Percentiles rank a stretch among this genome's conserved stretches.
phyloP scores from a whole-genome alignment of 192 early-diverging fungal species.

The Spizellomyces sp. region DNA sequence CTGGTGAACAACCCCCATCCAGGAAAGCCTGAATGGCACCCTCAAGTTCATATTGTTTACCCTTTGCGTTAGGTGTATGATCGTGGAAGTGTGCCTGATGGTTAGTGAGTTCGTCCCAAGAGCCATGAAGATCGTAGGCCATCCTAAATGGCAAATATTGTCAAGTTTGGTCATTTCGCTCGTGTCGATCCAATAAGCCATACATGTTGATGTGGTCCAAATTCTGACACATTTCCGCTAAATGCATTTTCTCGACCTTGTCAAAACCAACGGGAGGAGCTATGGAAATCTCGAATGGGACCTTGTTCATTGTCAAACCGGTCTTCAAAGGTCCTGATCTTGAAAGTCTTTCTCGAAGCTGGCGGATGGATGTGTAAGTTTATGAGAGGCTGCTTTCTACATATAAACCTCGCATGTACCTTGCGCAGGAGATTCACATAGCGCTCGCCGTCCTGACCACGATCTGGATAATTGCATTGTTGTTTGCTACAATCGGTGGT shows the following conservation, averaged over 20 bases:
- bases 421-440: constrained; percentile 23
- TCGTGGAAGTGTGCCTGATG: constrained; percentile 41
- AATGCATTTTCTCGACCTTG: constrained; percentile 37
- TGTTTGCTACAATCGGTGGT: constrained; percentile 27
- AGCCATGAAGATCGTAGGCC: constrained; percentile 42
- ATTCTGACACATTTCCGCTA: constrained; percentile 22
- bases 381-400: no score
- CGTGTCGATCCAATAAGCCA: neutral
- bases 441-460: constrained; percentile 21
- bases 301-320: constrained; percentile 7
- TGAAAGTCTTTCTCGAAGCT: constrained; percentile 14
- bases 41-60: constrained; percentile 16
- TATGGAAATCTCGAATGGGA: constrained; percentile 24
- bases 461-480: constrained; percentile 26
- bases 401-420: no score
- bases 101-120: constrained; percentile 34
- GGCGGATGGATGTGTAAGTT: no score
- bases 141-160: neutral
- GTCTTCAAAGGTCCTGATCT: constrained; percentile 9
- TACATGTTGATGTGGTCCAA: constrained; percentile 32
- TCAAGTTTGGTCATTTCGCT: no score
- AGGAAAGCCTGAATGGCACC: constrained; percentile 26
- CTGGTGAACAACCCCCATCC: constrained; percentile 25
- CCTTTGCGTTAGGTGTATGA: constrained; percentile 11
- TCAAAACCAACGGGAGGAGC: constrained; percentile 36